Conservation (phyloP, 495 filamentous ascomycete genomes). For the Podospora conica region DNA sequence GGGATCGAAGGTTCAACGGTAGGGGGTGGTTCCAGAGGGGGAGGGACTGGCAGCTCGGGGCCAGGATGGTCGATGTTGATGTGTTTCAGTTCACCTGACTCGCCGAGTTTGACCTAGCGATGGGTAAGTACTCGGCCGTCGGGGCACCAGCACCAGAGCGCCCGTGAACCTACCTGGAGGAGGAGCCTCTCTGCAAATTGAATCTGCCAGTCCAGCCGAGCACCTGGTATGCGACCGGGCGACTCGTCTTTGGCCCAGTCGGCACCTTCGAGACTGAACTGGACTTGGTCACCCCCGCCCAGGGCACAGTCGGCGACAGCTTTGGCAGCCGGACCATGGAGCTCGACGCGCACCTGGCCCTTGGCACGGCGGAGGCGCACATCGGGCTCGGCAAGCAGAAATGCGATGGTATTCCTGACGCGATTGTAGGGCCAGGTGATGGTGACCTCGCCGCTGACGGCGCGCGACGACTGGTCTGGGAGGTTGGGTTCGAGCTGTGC, state of each 20-base stretch:
- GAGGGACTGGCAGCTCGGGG: slow-evolving; percentile 7
- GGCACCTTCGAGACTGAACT: slow-evolving; percentile 60
- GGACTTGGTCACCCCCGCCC: slow-evolving; percentile 70
- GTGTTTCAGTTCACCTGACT: slow-evolving; percentile 28
- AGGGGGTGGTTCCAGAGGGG: background rate
- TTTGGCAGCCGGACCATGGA: slow-evolving; percentile 66
- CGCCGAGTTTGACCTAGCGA: slow-evolving; percentile 28
- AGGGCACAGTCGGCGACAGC: slow-evolving; percentile 58
- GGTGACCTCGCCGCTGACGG: slow-evolving; percentile 59
- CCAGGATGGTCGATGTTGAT: slow-evolving; percentile 45
- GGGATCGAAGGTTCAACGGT: background rate
- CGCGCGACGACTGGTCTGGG: slow-evolving; percentile 26
- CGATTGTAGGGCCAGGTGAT: slow-evolving; percentile 90
- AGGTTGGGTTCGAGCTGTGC: slow-evolving; percentile 60
- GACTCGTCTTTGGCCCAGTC: slow-evolving; percentile 47
- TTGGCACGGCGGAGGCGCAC: slow-evolving; percentile 70
- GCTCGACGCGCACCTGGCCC: slow-evolving; percentile 78
- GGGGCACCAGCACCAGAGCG: background rate
- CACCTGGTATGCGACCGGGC: slow-evolving; percentile 58
- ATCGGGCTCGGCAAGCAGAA: slow-evolving; percentile 80
- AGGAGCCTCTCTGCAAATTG: slow-evolving; percentile 51
- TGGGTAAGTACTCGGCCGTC: slow-evolving; percentile 5
- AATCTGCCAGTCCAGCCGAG: slow-evolving; percentile 69
- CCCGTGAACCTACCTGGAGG: slow-evolving; percentile 47
- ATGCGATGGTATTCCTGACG: slow-evolving; percentile 60